phyloP scores from a whole-genome alignment of 768 basidiomycete species.

The Amanita exitialis region DNA sequence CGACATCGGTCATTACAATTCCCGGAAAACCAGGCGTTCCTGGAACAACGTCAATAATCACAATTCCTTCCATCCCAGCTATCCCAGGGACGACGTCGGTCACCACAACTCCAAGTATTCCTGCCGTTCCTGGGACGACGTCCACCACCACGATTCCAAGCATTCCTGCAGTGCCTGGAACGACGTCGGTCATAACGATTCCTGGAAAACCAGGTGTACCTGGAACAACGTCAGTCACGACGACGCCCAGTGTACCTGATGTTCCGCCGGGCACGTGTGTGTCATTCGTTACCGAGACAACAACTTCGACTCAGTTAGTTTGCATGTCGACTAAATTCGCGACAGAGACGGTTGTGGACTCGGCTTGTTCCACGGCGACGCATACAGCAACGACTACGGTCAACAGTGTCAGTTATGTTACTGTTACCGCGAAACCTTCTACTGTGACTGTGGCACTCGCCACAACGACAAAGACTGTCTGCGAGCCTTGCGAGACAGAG shows the following conservation, averaged over 20 bases:
- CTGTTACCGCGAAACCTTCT: neutral
- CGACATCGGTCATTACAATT: neutral
- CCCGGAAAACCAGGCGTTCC: neutral
- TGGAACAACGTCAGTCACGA: neutral
- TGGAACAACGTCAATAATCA: too few relatives aligned
- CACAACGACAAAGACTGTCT: neutral
- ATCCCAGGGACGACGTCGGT: too few relatives aligned
- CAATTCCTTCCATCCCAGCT: too few relatives aligned
- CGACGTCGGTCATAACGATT: neutral
- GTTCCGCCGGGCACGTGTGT: neutral
- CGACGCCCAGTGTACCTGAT: neutral
- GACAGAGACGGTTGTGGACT: neutral
- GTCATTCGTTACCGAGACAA: neutral
- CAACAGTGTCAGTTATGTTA: neutral
- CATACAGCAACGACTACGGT: neutral
- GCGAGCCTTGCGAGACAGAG: constrained; percentile 1
- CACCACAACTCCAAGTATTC: neutral
- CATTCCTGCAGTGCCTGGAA: neutral
- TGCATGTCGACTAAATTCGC: neutral
- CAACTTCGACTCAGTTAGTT: neutral
- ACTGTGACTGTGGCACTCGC: neutral
- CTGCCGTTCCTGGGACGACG: neutral
- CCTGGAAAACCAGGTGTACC: neutral
- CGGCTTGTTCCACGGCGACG: neutral
- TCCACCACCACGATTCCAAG: neutral